Evolutionary conservation across 2,329 filamentous ascomycete genomes (phyloP).

Genomic region (Stagonosporopsis tanaceti): DNA sequence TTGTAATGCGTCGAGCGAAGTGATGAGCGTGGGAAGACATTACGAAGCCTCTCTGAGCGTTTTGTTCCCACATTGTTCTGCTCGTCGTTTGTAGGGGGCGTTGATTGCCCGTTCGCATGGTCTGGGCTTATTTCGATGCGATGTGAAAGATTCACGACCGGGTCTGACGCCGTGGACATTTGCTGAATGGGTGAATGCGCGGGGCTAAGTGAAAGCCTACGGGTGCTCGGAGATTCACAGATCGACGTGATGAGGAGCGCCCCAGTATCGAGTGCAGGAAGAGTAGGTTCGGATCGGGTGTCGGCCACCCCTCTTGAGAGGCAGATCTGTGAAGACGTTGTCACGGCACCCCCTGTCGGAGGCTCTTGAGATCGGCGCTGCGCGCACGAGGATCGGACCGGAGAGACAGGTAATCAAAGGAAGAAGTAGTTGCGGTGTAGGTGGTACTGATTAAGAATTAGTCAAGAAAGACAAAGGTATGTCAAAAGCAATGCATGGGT

Average conservation of each 20-base stretch:
- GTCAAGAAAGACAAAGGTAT: neutral
- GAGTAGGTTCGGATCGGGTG: constrained; percentile 39
- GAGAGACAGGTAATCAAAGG: neutral
- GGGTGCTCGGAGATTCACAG: constrained; percentile 26
- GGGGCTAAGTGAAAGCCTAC: constrained; percentile 25
- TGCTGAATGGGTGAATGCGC: constrained; percentile 5
- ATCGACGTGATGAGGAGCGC: constrained; percentile 25
- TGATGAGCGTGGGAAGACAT: constrained; percentile 33
- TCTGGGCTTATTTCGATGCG: neutral
- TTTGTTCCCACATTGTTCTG: constrained; percentile 12
- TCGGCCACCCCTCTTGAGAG: constrained; percentile 56
- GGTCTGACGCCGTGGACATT: constrained; percentile 21
- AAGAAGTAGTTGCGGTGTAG: neutral
- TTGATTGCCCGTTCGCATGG: neutral
- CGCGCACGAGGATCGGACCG: neutral
- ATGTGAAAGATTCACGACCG: constrained; percentile 3
- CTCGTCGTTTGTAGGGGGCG: neutral
- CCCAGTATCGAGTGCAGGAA: constrained; percentile 26
- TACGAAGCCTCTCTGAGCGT: constrained; percentile 35
- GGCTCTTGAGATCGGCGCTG: constrained; percentile 7
- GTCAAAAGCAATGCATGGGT: neutral
- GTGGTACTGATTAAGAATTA: neutral
- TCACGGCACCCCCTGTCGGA: constrained; percentile 40
- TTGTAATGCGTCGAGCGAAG: constrained; percentile 9
- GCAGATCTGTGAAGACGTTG: constrained; percentile 59